Evolutionary conservation across 257 asterid species (phyloP).

Genomic region (Nicotiana benthamiana): DNA sequence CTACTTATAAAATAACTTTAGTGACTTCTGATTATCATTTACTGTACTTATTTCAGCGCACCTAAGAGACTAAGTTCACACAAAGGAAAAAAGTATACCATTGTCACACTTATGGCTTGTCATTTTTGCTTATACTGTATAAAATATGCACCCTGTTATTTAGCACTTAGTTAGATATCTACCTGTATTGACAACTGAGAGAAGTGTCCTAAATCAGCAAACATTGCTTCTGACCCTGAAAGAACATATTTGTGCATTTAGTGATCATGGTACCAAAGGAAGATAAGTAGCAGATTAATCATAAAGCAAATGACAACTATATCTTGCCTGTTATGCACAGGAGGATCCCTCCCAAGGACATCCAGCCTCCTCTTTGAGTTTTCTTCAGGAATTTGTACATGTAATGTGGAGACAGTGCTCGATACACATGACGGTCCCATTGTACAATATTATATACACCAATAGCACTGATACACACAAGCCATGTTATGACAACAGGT

Average conservation of each 20-base stretch:
- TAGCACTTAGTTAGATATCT: neutral
- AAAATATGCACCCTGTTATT: neutral
- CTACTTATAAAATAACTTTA: neutral
- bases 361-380: conserved; percentile 79
- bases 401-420: conserved; percentile 80
- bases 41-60: neutral
- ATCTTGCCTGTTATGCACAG: conserved; percentile 77
- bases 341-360: conserved; percentile 90
- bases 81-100: neutral
- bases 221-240: conserved; percentile 99
- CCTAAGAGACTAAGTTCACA: neutral
- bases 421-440: conserved; percentile 81
- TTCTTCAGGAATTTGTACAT: conserved; percentile 83
- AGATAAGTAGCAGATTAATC: neutral
- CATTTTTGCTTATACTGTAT: neutral
- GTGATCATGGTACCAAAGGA: neutral
- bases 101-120: neutral
- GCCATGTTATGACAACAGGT: conserved; percentile 90
- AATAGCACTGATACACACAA: conserved; percentile 70
- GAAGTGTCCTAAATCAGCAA: conserved; percentile 96
- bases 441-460: conserved; percentile 69
- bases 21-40: neutral
- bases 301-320: neutral
- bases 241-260: neutral
- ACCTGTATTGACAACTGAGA: conserved; percentile 89